A percentile compares a stretch with the other conserved stretches of the same genome.
phyloP scores from a whole-genome alignment of 2,329 filamentous ascomycete species.

The Knoxdaviesia proteae region DNA sequence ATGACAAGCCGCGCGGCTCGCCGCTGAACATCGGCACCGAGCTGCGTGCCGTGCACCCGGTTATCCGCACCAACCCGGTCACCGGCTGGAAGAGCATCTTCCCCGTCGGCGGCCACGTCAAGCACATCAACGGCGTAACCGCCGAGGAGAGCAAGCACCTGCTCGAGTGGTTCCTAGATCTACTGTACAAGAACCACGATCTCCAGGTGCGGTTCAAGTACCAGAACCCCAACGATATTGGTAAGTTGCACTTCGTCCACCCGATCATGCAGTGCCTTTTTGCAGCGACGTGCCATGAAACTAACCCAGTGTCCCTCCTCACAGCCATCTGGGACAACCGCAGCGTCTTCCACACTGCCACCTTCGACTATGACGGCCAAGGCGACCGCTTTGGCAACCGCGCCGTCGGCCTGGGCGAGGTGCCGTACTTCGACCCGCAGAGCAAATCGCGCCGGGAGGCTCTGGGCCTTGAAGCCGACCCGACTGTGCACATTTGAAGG shows the following conservation, averaged over 20 bases:
- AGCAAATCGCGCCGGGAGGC: conserved; percentile 16
- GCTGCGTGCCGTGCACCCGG: conserved; percentile 27
- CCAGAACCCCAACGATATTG: conserved; percentile 24
- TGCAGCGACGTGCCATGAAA: too few relatives aligned
- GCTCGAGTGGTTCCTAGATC: conserved; percentile 24
- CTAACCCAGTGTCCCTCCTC: too few relatives aligned
- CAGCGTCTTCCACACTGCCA: conserved; percentile 34
- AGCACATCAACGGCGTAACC: conserved; percentile 31
- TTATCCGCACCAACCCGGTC: conserved; percentile 38
- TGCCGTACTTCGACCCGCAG: conserved; percentile 28
- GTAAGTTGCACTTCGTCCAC: too few relatives aligned
- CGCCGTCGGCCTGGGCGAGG: conserved; percentile 31
- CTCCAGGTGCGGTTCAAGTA: conserved; percentile 32
- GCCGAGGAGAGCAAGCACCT: conserved; percentile 30
- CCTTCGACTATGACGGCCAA: conserved; percentile 30
- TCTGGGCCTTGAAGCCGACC: not conserved
- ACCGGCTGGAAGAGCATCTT: conserved; percentile 36
- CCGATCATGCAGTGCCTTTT: not conserved
- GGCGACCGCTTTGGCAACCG: conserved; percentile 29
- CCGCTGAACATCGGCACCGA: conserved; percentile 34
- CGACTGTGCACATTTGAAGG: not conserved
- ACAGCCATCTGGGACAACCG: conserved; percentile 11
- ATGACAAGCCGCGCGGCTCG: conserved; percentile 24
- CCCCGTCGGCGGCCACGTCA: conserved; percentile 28
- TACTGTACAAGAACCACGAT: conserved; percentile 34